Evolutionary conservation across 345 rosid genomes (phyloP).

Genomic region (Dipteronia sinensis): DNA sequence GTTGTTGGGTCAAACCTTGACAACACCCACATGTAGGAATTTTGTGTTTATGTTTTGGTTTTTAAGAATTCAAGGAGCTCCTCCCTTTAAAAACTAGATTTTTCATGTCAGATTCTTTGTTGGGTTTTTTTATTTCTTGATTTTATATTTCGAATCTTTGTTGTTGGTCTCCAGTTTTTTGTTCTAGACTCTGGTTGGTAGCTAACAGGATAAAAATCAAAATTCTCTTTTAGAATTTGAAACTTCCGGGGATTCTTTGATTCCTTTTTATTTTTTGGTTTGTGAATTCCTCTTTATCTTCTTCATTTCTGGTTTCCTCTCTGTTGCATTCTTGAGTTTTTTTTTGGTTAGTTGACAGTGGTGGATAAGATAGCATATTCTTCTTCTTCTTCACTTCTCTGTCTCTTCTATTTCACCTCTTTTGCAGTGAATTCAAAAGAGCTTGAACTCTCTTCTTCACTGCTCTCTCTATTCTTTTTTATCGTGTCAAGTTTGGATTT

Average conservation of each 20-base stretch:
- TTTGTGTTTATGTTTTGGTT: constrained; percentile 21
- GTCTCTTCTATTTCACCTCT: constrained; percentile 25
- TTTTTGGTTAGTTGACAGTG: constrained; percentile 13
- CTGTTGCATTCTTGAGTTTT: constrained; percentile 27
- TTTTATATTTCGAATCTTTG: constrained; percentile 38
- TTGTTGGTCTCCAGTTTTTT: constrained; percentile 25
- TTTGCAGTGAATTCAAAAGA: constrained; percentile 25
- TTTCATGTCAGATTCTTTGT: constrained; percentile 37
- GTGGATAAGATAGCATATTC: constrained; percentile 46
- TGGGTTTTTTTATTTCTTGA: constrained; percentile 19
- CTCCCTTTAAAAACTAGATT: constrained; percentile 18
- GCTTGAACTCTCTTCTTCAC: constrained; percentile 1
- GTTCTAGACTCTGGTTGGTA: constrained; percentile 40
- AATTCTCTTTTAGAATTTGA: constrained; percentile 40
- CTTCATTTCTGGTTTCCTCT: constrained; percentile 27
- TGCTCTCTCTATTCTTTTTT: constrained; percentile 12
- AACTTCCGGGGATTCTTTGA: constrained; percentile 41
- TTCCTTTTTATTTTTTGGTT: constrained; percentile 31
- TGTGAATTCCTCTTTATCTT: constrained; percentile 30
- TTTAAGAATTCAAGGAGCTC: constrained; percentile 26
- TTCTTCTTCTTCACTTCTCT: constrained; percentile 6
- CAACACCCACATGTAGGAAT: constrained; percentile 23
- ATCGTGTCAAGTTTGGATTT: constrained; percentile 30
- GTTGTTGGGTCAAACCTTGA: constrained; percentile 37
- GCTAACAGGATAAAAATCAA: constrained; percentile 29